Conservation (phyloP, 257 asterid genomes). For the Echium plantagineum region DNA sequence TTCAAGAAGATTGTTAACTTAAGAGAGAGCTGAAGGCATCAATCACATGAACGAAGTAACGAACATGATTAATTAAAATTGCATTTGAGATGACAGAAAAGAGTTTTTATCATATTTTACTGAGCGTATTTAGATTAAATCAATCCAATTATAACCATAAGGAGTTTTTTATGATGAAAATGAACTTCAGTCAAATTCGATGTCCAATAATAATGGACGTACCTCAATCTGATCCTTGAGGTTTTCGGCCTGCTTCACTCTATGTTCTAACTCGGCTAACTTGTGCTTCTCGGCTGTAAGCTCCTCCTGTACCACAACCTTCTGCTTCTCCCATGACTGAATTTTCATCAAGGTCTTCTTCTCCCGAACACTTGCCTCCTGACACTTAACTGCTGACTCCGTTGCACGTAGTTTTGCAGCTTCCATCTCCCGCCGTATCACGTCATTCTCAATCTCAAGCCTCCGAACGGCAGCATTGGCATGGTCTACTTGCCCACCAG, state of each 20-base stretch:
- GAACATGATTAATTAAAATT: too few species aligned
- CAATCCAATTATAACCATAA: slow-evolving; percentile 2
- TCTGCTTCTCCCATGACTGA: slow-evolving; percentile 92
- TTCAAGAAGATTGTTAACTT: too few species aligned
- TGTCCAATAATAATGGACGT: slow-evolving; percentile 12
- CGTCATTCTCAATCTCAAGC: slow-evolving; percentile 63
- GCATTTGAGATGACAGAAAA: neutral
- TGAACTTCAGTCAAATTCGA: neutral
- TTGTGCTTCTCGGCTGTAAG: slow-evolving; percentile 48
- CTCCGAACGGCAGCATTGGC: slow-evolving; percentile 64
- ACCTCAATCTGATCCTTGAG: slow-evolving; percentile 65
- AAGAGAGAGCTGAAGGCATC: too few species aligned
- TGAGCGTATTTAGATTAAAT: slow-evolving; percentile 1
- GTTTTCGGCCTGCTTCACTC: slow-evolving; percentile 48
- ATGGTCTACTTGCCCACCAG: slow-evolving; percentile 72
- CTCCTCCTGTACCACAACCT: slow-evolving; percentile 59
- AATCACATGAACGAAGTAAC: too few species aligned
- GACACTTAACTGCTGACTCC: slow-evolving; percentile 65
- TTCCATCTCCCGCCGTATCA: slow-evolving; percentile 69
- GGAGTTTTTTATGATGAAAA: neutral
- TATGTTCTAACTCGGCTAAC: slow-evolving; percentile 37
- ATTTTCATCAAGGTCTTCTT: slow-evolving; percentile 52
- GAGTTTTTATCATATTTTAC: neutral
- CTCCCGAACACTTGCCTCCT: slow-evolving; percentile 69
- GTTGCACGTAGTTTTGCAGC: slow-evolving; percentile 60